Evolutionary conservation across 2,329 filamentous ascomycete species (phyloP).

Genomic region (Paraphaeosphaeria sporulosa): DNA sequence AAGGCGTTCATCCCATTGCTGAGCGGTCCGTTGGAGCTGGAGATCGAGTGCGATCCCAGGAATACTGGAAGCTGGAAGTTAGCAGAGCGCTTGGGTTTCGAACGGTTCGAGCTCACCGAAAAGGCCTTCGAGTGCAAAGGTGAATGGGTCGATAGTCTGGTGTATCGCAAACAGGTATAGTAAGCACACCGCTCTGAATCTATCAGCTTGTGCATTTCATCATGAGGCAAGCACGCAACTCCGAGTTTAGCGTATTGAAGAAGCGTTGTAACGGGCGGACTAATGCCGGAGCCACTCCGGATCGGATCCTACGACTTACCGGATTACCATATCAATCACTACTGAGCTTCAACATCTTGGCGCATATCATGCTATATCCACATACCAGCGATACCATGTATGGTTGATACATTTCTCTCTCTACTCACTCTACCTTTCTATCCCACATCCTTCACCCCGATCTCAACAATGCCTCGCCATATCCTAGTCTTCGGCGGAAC

Average conservation of each 20-base stretch:
- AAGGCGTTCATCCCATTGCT: conserved; percentile 32
- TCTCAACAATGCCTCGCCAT: conserved; percentile 15
- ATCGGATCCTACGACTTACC: too few relatives aligned
- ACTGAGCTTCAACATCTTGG: too few relatives aligned
- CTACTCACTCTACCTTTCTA: not conserved
- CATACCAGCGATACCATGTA: too few relatives aligned
- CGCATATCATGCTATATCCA: too few relatives aligned
- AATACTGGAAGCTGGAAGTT: conserved; percentile 40
- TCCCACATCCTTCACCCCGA: not conserved
- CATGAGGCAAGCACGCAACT: too few relatives aligned
- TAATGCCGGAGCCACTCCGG: too few relatives aligned
- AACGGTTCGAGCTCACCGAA: conserved; percentile 33
- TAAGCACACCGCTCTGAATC: too few relatives aligned
- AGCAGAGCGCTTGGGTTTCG: conserved; percentile 42
- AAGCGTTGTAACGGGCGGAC: too few relatives aligned
- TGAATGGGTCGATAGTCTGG: conserved; percentile 42
- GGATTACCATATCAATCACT: too few relatives aligned
- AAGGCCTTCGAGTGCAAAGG: conserved; percentile 41
- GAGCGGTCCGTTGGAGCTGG: conserved; percentile 27
- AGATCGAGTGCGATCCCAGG: conserved; percentile 48
- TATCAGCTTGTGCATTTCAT: too few relatives aligned
- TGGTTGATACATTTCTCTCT: not conserved
- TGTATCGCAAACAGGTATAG: conserved; percentile 26
- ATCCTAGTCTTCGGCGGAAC: conserved; percentile 25
- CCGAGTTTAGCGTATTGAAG: too few relatives aligned